Base-by-base conservation (phyloP, 2,329 filamentous ascomycete species). In the Fusarium sambucinum region DNA sequence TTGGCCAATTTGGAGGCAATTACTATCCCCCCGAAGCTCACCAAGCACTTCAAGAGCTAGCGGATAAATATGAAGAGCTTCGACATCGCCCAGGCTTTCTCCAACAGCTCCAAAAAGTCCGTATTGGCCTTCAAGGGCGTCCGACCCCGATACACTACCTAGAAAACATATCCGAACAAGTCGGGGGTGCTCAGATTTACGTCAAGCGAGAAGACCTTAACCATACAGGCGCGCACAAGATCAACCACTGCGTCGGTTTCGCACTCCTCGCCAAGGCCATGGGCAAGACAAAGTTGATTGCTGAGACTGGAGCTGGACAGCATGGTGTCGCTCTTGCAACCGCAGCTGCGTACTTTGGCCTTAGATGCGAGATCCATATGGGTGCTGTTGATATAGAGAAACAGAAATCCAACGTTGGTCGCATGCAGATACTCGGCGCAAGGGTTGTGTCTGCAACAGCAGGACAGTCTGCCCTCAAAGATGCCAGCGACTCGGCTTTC, bases 321-420 rank as follows among this genome's bases (percentile, higher is more conserved):
- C 59, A 62, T 5, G 59, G 59, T 3, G 57, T 62, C 9, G 59
- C 59, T 6, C 59, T 62, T 1, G 57, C 59, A 5, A 62, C 57
- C 1, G 59, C 59, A n/a, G 41, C 59, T 8, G 57, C 59, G 0
- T 62, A 62, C 19, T 47, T 62, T 17, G 41, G 47, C 2, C 47
- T 62, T 1, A 41, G 62, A 4, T 62, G 59, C 2, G 57, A 62
- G 41, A 55, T 62, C 0, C 57, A 62, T 2, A 62, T 62, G 57
- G 59, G 59, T 0, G 57, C 33, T 2, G 25, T 62, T 3, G 59
- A 62, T 37, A 62, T 32, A 0, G 30, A 55, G 14, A 62, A 62
- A 10, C 59, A 62, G 11, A 62, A 55, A 9, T 62, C 59, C 2
- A 62, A 55, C 6, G 57, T 62, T 33, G 57, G 47, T 2, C 47